Evolutionary conservation across 495 filamentous ascomycete species (phyloP), one percentile per base, ranked within the genome.

Genomic region (Penicillium nucicola): DNA sequence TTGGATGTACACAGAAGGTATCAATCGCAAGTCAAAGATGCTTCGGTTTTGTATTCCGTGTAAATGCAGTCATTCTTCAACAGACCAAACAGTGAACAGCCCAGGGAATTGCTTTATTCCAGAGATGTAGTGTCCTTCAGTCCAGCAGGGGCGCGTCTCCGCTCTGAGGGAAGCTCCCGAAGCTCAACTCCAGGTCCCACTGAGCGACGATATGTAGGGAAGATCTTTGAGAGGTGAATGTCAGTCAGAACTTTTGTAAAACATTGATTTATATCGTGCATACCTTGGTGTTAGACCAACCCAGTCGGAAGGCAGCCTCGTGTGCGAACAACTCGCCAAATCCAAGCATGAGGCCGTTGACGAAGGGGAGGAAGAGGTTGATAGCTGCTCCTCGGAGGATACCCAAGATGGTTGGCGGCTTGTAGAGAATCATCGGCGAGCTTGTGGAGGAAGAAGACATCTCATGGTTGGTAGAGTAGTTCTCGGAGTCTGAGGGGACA

Each of bases 331-430:
- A 74, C 71, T 99, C 93, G 18, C 93, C 93, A 62, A 99, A 96
- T 5, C 93, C 93, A 46, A 99, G 72, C 93, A 99, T 99, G 71
- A 99, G 78, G 17, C 93, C 93, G 69, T 99, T 99, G 58, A 99
- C 83, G 54, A 99, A 99, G 0, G 93, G 93, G 3, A 99, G 75
- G 0, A 99, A 51, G 7, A 99, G 74, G 66, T 99, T 99, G 70
- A 99, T 97, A 4, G 90, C 90, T 6, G 90, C 90, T 7, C 93
- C 90, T 30, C 92, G 84, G 42, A 97, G 43, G 33, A 99, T 63
- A 23, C 87, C 81, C 87, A 88, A 92, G 28, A 92, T 45, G 0
- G 90, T 93, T 0, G 95, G 92, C 13, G 90, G 89, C 28, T 84
- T 81, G 78, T 97, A 99, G 28, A 97, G 78, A 23, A 97, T 85